Conservation (phyloP, 306 rosid genomes). For the Herpetospermum pedunculosum region DNA sequence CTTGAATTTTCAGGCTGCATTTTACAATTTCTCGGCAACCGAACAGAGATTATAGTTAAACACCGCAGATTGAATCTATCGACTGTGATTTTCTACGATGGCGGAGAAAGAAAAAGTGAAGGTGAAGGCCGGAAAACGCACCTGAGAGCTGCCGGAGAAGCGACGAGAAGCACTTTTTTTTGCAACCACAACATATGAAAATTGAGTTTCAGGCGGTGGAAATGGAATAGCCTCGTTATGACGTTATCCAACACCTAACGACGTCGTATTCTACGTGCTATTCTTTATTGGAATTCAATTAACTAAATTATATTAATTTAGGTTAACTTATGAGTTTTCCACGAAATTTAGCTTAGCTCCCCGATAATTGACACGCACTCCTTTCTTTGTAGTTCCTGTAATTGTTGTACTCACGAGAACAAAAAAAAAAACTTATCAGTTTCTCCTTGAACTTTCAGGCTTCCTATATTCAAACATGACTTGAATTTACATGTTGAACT, state of each 20-base stretch:
- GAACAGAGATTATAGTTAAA: not conserved
- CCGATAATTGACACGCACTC: too few relatives aligned
- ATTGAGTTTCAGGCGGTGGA: not conserved
- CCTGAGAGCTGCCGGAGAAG: constrained; percentile 6
- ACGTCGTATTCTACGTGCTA: not conserved
- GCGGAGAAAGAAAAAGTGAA: not conserved
- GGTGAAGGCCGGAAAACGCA: not conserved
- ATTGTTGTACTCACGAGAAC: too few relatives aligned
- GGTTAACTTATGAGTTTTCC: too few relatives aligned
- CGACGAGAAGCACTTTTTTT: not conserved
- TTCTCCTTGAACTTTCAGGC: too few relatives aligned
- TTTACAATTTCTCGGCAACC: not conserved
- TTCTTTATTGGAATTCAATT: not conserved
- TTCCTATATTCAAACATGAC: too few relatives aligned
- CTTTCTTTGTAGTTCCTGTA: too few relatives aligned
- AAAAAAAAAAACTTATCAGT: too few relatives aligned
- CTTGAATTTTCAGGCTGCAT: not conserved
- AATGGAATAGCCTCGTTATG: not conserved
- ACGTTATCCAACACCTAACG: not conserved
- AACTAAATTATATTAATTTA: too few relatives aligned
- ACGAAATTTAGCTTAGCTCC: too few relatives aligned
- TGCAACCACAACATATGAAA: not conserved
- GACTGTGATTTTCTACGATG: not conserved
- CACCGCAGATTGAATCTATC: not conserved
- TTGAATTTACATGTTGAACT: too few relatives aligned